phyloP scores from a whole-genome alignment of 2,329 filamentous ascomycete species.

The Pseudogymnoascus destructans region DNA sequence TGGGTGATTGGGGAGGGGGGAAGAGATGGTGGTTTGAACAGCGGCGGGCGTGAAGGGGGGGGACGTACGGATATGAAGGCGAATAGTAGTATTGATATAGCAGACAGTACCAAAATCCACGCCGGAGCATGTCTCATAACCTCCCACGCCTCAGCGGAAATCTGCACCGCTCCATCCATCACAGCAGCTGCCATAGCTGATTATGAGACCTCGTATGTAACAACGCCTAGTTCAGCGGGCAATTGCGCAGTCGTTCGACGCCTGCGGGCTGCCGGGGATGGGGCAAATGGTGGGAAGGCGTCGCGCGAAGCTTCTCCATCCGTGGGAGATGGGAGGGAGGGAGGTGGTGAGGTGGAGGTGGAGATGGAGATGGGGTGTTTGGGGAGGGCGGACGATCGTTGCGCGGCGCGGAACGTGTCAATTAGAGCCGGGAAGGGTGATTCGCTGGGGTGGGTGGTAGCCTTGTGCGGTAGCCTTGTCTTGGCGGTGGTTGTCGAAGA shows the following conservation, averaged over 20 bases:
- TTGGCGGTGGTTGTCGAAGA: neutral
- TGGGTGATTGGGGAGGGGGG: neutral
- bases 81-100: neutral
- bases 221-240: neutral
- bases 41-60: neutral
- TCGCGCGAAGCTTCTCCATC: constrained; percentile 1
- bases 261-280: neutral
- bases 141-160: neutral
- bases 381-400: neutral
- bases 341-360: neutral
- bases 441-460: neutral
- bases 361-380: neutral
- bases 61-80: neutral
- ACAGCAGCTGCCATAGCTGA: neutral
- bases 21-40: too few relatives aligned
- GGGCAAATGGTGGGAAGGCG: neutral
- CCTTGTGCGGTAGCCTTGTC: neutral
- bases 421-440: neutral
- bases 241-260: neutral
- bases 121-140: neutral
- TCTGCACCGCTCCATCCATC: neutral
- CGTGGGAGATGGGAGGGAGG: neutral
- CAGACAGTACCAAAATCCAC: neutral
- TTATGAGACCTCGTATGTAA: neutral
- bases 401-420: neutral